Evolutionary conservation across 768 basidiomycete genomes (phyloP).

Genomic region (Lentinula aciculospora): DNA sequence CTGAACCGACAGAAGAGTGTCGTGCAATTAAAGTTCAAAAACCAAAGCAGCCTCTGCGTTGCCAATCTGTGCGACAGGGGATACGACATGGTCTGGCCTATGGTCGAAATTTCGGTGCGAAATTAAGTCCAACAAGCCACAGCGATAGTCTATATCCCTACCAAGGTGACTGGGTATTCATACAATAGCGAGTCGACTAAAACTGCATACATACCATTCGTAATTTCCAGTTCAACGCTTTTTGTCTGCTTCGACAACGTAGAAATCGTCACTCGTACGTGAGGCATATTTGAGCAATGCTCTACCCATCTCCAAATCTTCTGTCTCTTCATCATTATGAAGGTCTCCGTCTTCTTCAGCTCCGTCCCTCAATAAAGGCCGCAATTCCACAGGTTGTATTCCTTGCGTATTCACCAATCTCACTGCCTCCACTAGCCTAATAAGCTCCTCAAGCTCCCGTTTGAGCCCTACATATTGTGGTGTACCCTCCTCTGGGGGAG

Average conservation of each 20-base stretch:
- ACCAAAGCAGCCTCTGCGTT: no score
- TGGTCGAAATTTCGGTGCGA: no score
- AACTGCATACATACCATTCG: neutral
- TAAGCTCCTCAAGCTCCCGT: slow-evolving; percentile 60
- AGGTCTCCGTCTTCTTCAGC: slow-evolving; percentile 22
- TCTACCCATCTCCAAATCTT: slow-evolving; percentile 28
- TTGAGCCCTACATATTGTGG: slow-evolving; percentile 46
- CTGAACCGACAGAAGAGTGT: no score
- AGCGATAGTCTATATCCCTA: no score
- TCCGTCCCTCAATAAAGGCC: slow-evolving; percentile 37
- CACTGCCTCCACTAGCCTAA: slow-evolving; percentile 78
- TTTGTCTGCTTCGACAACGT: slow-evolving; percentile 56
- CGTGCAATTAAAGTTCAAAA: no score
- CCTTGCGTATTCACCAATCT: slow-evolving; percentile 47
- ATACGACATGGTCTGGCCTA: no score
- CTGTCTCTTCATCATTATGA: slow-evolving; percentile 8
- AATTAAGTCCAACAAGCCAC: no score
- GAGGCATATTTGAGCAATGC: slow-evolving; percentile 46
- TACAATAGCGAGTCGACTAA: neutral
- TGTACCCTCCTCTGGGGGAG: slow-evolving; percentile 57
- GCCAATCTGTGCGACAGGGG: no score
- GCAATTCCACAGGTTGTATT: slow-evolving; percentile 24
- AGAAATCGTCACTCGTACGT: slow-evolving; percentile 47
- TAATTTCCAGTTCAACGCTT: slow-evolving; percentile 6
- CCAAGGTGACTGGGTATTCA: no score